Base-by-base conservation (phyloP, 1,139 yeast genomes). In the Taphrina wiesneri region DNA sequence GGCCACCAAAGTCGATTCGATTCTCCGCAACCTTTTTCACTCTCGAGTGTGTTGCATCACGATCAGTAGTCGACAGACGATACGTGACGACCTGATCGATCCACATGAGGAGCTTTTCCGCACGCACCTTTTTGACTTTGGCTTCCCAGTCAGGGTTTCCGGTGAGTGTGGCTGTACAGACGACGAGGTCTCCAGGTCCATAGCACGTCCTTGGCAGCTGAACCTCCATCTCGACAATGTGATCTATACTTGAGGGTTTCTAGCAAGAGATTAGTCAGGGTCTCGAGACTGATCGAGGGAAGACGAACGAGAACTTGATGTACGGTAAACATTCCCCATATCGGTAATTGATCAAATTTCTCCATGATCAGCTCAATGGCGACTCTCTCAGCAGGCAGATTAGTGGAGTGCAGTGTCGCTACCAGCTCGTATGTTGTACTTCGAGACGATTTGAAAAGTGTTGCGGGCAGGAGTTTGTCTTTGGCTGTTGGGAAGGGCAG, bases 101-200 rank as follows among this genome's bases (percentile, higher is more conserved):
- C 34, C 54, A 23, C 39, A 62, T 13, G 39, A 45, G 26, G 25
- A 61, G 11, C 36, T 54, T 49, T 32, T 54, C 52, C 45, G 59
- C 46, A 26, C 63, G 51, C 13, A 64, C 64, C 49, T 57, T 54
- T 36, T 63, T 32, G 46, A 63, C 54, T 45, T 63, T 46, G 23
- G 66, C 49, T 26, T 45, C 30, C 67, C 68, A 64, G 39, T 63
- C 56, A 23, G 64, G 66, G 56, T 63, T 63, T 0, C 60, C 63
- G 23, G 26, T 34, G n/a, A 66, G 54, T n/a, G 63, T 56, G 41
- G 64, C 54, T 23, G 52, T 60, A 13, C 54, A 52, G 11, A 60
- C 32, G 46, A 66, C 54, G n/a, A 34, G 36, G 52, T 66, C 68
- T 28, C 43, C 52, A 4, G 68, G 68, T 1, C 67, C 68, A 5